Evolutionary conservation across 2,329 filamentous ascomycete species (phyloP).

Genomic region (Rhexocercosporidium sp.): DNA sequence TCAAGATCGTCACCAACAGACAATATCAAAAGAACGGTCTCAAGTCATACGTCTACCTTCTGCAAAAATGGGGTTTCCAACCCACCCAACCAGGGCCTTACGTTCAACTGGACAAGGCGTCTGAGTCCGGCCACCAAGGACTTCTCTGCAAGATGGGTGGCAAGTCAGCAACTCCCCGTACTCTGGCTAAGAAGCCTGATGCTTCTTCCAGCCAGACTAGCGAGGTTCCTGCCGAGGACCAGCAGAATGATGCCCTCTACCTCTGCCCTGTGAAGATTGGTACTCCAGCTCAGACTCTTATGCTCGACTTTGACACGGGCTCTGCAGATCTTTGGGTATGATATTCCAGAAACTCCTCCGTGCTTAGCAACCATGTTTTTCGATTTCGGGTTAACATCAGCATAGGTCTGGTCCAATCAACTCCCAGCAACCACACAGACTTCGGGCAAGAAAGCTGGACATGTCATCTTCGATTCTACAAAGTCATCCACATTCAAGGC

Average conservation of each 20-base stretch:
- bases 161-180: slow-evolving; percentile 51
- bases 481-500: slow-evolving; percentile 66
- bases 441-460: slow-evolving; percentile 43
- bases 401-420: slow-evolving; percentile 60
- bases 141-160: slow-evolving; percentile 53
- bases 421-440: slow-evolving; percentile 46
- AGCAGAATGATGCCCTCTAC: slow-evolving; percentile 71
- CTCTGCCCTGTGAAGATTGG: slow-evolving; percentile 69
- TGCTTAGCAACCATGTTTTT: neutral
- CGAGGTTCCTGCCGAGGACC: slow-evolving; percentile 64
- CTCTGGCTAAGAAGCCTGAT: slow-evolving; percentile 52
- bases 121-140: slow-evolving; percentile 46
- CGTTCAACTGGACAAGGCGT: slow-evolving; percentile 52
- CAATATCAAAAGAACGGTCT: slow-evolving; percentile 63
- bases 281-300: slow-evolving; percentile 64
- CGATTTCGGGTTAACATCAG: neutral
- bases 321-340: slow-evolving; percentile 71
- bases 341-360: slow-evolving; percentile 25
- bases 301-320: slow-evolving; percentile 73
- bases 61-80: slow-evolving; percentile 67
- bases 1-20: slow-evolving; percentile 60
- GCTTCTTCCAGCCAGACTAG: slow-evolving; percentile 45
- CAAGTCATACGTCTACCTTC: slow-evolving; percentile 66
- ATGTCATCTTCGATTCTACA: slow-evolving; percentile 62
- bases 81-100: slow-evolving; percentile 69